phyloP scores from a whole-genome alignment of 495 filamentous ascomycete species.

The Penicillium goetzii region DNA sequence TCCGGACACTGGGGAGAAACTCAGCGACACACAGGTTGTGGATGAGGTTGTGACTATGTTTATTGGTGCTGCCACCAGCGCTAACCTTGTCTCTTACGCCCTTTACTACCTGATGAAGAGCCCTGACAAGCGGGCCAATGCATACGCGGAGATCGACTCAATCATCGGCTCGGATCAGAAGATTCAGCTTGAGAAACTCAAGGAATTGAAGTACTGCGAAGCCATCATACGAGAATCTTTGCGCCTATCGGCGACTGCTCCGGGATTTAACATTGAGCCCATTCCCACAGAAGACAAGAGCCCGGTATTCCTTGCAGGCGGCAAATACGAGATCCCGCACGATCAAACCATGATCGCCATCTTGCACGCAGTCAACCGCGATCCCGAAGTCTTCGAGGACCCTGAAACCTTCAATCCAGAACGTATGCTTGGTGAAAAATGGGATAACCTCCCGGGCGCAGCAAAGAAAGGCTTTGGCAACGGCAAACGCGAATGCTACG shows the following conservation, averaged over 20 bases:
- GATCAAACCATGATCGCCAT: conserved; percentile 65
- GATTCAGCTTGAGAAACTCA: conserved; percentile 59
- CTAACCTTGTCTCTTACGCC: conserved; percentile 49
- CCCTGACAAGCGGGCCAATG: conserved; percentile 38
- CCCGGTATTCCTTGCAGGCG: conserved; percentile 57
- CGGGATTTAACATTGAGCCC: conserved; percentile 62
- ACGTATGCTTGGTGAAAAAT: conserved; percentile 69
- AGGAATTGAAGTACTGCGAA: conserved; percentile 65
- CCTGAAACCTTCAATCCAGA: conserved; percentile 67
- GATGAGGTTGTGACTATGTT: conserved; percentile 65
- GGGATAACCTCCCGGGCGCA: conserved; percentile 57
- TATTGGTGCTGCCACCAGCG: conserved; percentile 50
- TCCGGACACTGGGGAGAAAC: conserved; percentile 63
- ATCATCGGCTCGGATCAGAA: conserved; percentile 36
- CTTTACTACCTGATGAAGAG: conserved; percentile 52
- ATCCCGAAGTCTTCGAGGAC: conserved; percentile 68
- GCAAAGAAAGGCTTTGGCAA: conserved; percentile 75
- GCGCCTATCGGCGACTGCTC: conserved; percentile 67
- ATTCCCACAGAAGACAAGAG: conserved; percentile 52
- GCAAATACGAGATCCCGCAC: conserved; percentile 66
- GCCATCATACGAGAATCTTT: conserved; percentile 74
- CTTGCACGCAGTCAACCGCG: conserved; percentile 67
- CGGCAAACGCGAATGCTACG: conserved; percentile 69
- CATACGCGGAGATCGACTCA: conserved; percentile 48
- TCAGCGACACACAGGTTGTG: conserved; percentile 63